Conservation (phyloP, 441 rosid genomes). For the Populus hybrid region DNA sequence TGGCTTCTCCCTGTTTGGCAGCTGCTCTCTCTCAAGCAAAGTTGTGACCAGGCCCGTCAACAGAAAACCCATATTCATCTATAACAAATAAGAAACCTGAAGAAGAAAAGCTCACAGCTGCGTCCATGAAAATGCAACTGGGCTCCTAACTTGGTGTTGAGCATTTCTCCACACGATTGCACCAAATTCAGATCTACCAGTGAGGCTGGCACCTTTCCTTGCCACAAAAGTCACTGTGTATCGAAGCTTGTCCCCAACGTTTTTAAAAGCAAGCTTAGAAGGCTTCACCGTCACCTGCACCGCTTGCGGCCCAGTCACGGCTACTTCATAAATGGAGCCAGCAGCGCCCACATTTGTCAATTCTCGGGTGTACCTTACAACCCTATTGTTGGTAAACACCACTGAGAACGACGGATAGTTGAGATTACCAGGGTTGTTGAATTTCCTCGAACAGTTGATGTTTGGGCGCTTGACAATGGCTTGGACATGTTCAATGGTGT, state of each 20-base stretch:
- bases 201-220: constrained; percentile 36
- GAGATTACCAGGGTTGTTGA: constrained; percentile 70
- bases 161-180: constrained; percentile 67
- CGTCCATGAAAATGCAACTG: constrained; percentile 69
- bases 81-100: background rate
- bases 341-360: constrained; percentile 75
- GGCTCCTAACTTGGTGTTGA: constrained; percentile 70
- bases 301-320: constrained; percentile 37
- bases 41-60: background rate
- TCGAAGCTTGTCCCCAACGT: constrained; percentile 60
- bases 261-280: constrained; percentile 42
- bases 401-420: constrained; percentile 90
- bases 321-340: constrained; percentile 46
- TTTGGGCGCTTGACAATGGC: constrained; percentile 58
- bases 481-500: constrained; percentile 52
- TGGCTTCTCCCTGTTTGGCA: too few species aligned
- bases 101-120: constrained; percentile 24
- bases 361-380: constrained; percentile 64
- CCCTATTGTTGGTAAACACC: constrained; percentile 53
- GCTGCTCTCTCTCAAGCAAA: background rate
- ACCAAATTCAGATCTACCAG: constrained; percentile 49
- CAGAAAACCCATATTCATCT: constrained; percentile 1
- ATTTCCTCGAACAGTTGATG: constrained; percentile 49
- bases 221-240: constrained; percentile 69
- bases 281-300: constrained; percentile 65